Conservation (phyloP, 495 filamentous ascomycete genomes). For the Neurospora sublineolata region DNA sequence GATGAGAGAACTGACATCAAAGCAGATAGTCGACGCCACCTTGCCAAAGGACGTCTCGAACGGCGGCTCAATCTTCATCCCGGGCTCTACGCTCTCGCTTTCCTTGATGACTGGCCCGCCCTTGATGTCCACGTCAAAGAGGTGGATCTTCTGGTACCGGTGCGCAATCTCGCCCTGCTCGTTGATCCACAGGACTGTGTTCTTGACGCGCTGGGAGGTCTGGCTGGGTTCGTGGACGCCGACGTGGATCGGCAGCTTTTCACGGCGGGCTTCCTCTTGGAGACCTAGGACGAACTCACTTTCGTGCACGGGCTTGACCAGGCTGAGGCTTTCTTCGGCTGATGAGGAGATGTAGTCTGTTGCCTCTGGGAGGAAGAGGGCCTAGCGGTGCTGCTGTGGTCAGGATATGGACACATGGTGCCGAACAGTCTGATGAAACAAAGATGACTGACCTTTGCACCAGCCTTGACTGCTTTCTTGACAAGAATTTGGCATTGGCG, state of each 20-base stretch:
- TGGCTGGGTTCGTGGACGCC: conserved; percentile 53
- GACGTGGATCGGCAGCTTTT: conserved; percentile 64
- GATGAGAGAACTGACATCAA: conserved; percentile 46
- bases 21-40: conserved; percentile 75
- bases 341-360: conserved; percentile 73
- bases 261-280: conserved; percentile 47
- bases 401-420: neutral
- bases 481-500: conserved; percentile 60
- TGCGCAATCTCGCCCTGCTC: conserved; percentile 26
- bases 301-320: conserved; percentile 43
- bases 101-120: conserved; percentile 19
- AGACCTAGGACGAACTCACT: conserved; percentile 63
- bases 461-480: conserved; percentile 57
- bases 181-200: conserved; percentile 37
- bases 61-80: conserved; percentile 38
- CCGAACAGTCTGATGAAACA: neutral
- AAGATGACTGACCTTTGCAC: conserved; percentile 52
- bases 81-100: conserved; percentile 18
- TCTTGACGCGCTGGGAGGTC: conserved; percentile 25
- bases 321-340: conserved; percentile 50
- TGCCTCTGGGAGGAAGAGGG: conserved; percentile 86
- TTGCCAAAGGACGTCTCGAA: conserved; percentile 63
- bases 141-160: conserved; percentile 46
- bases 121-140: conserved; percentile 32
- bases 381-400: conserved; percentile 28